Conservation (phyloP, 495 filamentous ascomycete genomes). For the Annulohypoxylon moriforme region DNA sequence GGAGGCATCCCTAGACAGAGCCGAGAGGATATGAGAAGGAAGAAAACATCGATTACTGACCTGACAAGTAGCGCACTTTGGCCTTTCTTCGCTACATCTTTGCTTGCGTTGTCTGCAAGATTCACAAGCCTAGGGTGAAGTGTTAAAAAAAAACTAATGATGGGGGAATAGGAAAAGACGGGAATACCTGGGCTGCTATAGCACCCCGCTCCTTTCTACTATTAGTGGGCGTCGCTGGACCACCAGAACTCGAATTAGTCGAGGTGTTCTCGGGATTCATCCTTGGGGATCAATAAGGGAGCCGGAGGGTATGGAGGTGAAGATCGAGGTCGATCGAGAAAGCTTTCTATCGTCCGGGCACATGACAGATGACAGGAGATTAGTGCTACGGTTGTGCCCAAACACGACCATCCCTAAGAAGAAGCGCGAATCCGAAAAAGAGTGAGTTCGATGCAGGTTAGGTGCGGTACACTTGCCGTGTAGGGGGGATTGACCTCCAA, state of each 20-base stretch:
- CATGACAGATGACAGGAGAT: conserved; percentile 40
- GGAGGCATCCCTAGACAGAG: conserved; percentile 1
- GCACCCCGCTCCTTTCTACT: conserved; percentile 59
- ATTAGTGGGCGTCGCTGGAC: conserved; percentile 47
- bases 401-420: conserved; percentile 40
- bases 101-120: conserved; percentile 88
- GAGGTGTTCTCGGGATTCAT: conserved; percentile 44
- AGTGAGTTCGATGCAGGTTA: conserved; percentile 33
- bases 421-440: conserved; percentile 30
- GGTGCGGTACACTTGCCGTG: conserved; percentile 37
- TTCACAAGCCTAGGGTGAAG: conserved; percentile 70
- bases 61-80: conserved; percentile 74
- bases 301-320: conserved; percentile 21
- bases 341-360: conserved; percentile 36
- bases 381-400: conserved; percentile 39
- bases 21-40: conserved; percentile 9
- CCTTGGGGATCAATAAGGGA: conserved; percentile 32
- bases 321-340: conserved; percentile 40
- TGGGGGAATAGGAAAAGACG: not conserved
- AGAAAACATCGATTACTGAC: conserved; percentile 37
- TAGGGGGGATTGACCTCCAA: conserved; percentile 17
- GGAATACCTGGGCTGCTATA: conserved; percentile 60
- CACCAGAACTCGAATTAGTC: conserved; percentile 45
- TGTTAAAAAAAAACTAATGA: conserved; percentile 17
- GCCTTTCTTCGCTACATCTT: conserved; percentile 89